Percentiles rank a stretch among this genome's conserved stretches.
Evolutionary conservation across 2,329 filamentous ascomycete species (phyloP).

Genomic region (Arthrobotrys sphaeroides): DNA sequence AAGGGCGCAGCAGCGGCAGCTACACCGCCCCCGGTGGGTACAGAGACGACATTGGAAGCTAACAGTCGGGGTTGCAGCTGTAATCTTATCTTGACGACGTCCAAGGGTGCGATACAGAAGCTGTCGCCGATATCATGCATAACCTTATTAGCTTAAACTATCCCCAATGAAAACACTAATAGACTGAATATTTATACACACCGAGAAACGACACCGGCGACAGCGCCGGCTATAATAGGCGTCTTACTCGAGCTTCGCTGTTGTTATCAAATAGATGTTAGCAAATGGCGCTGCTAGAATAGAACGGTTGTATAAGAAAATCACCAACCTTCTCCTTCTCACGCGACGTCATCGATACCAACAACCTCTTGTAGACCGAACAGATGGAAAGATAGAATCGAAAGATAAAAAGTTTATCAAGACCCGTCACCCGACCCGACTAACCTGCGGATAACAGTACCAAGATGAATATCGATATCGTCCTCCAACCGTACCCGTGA

Average conservation of each 20-base stretch:
- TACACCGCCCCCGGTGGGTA: neutral
- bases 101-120: constrained; percentile 92
- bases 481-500: no score
- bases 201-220: constrained; percentile 35
- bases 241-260: constrained; percentile 21
- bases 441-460: no score
- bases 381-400: neutral
- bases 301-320: neutral
- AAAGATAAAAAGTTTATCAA: neutral
- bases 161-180: neutral
- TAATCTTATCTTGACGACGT: constrained; percentile 97
- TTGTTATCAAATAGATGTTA: neutral
- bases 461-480: no score
- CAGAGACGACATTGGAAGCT: constrained; percentile 67
- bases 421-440: no score
- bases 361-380: no score
- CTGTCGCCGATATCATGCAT: no score
- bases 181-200: neutral
- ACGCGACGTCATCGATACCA: constrained; percentile 46
- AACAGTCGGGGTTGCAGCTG: constrained; percentile 81
- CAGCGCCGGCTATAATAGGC: constrained; percentile 35
- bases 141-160: no score
- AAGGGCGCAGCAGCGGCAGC: neutral
- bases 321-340: constrained; percentile 7
- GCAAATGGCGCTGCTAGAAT: no score